Conservation (phyloP, 164 flowering plant genomes). For the Platanus orientalis region DNA sequence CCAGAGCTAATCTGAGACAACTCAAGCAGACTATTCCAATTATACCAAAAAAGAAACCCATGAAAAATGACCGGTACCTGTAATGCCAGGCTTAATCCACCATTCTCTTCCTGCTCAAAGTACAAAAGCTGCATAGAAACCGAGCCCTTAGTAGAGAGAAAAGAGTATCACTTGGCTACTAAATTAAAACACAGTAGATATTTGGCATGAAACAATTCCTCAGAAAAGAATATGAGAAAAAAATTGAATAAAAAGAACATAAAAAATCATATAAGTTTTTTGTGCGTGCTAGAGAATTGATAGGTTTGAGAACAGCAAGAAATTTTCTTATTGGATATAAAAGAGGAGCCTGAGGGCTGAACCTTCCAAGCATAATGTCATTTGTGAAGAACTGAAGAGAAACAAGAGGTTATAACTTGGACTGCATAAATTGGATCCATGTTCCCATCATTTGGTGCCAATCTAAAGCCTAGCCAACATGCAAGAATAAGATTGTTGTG, state of each 20-base stretch:
- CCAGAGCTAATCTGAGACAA: not conserved
- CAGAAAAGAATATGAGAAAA: not conserved
- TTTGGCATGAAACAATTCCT: not conserved
- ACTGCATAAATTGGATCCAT: not conserved
- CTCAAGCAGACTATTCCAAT: not conserved
- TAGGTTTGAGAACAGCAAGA: not conserved
- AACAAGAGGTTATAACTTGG: not conserved
- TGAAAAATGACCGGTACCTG: slow-evolving; percentile 50
- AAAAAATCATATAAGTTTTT: not conserved
- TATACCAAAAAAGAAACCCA: not conserved
- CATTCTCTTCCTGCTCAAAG: slow-evolving; percentile 81
- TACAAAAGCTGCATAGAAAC: slow-evolving; percentile 71
- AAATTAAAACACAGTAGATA: too few species aligned
- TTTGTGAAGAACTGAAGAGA: too few species aligned
- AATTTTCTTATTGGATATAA: not conserved
- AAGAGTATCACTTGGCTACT: too few species aligned
- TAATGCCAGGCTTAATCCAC: slow-evolving; percentile 81
- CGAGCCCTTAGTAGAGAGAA: not conserved
- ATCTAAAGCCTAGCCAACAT: not conserved
- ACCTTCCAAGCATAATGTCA: too few species aligned
- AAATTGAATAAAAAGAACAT: not conserved
- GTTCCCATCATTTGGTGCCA: not conserved
- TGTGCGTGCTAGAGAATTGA: not conserved
- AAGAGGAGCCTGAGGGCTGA: not conserved
- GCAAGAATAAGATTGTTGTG: not conserved